Evolutionary conservation across 257 asterid genomes (phyloP).

Genomic region (Petunia axillaris): DNA sequence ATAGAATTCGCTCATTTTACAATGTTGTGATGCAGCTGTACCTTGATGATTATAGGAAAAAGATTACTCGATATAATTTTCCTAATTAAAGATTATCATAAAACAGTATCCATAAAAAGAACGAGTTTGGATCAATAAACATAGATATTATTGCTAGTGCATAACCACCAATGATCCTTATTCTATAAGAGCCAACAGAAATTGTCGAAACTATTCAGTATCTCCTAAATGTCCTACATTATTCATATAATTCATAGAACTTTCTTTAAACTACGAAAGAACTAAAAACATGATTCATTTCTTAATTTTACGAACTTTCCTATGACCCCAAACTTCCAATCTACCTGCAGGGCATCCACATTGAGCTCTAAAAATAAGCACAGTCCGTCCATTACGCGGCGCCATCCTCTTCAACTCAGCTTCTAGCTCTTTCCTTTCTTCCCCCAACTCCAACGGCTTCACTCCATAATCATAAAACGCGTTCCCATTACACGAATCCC

Average conservation of each 20-base stretch:
- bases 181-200: not conserved
- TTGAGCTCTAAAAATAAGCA: constrained; percentile 55
- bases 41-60: not conserved
- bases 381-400: constrained; percentile 60
- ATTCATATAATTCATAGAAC: not conserved
- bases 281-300: constrained; percentile 31
- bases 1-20: not conserved
- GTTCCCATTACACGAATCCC: constrained; percentile 28
- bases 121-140: not conserved
- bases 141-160: not conserved
- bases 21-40: not conserved
- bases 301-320: constrained; percentile 59
- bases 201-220: not conserved
- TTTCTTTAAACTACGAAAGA: not conserved
- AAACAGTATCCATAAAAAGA: not conserved
- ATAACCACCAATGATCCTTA: not conserved
- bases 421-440: constrained; percentile 56
- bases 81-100: not conserved
- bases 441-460: constrained; percentile 50
- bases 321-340: constrained; percentile 66
- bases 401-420: constrained; percentile 67
- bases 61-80: not conserved
- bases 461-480: constrained; percentile 27
- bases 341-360: constrained; percentile 67
- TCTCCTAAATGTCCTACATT: not conserved